Percentiles rank a stretch among this genome's conserved stretches.
Evolutionary conservation across 225 moss, liverwort and hornwort genomes (phyloP).

Genomic region (Straminergon stramineum): DNA sequence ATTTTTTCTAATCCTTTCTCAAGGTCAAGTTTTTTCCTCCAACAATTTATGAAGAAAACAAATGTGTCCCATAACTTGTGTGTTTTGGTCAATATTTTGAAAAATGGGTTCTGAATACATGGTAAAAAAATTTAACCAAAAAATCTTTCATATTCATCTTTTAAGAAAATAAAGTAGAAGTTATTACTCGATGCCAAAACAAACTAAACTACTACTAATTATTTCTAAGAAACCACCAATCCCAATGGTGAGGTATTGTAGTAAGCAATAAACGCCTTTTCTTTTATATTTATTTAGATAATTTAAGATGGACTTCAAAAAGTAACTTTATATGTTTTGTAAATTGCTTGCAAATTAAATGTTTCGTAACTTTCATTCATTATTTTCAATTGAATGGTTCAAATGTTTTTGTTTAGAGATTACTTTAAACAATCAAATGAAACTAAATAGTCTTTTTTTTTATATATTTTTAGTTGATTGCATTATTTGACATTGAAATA

Average conservation of each 20-base stretch:
- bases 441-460: too few species aligned
- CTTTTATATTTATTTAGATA: background rate
- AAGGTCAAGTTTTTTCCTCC: too few species aligned
- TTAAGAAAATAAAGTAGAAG: background rate
- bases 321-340: background rate
- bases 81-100: fast-evolving
- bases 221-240: fast-evolving
- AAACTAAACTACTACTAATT: fast-evolving
- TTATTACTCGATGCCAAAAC: fast-evolving
- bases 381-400: background rate
- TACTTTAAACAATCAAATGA: background rate
- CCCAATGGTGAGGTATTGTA: background rate
- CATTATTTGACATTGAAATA: background rate
- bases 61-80: fast-evolving
- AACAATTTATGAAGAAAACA: background rate
- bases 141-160: background rate
- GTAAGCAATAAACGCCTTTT: background rate
- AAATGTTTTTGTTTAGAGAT: background rate
- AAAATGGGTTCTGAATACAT: fast-evolving
- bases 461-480: fast-evolving
- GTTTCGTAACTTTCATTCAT: background rate
- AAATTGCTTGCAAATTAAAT: fast-evolving
- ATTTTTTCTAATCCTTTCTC: fast-evolving
- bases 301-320: background rate
- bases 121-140: background rate